Percentiles rank a stretch among this genome's conserved stretches.
Evolutionary conservation across 2,329 filamentous ascomycete species (phyloP).

Genomic region (Akanthomyces lecanii): DNA sequence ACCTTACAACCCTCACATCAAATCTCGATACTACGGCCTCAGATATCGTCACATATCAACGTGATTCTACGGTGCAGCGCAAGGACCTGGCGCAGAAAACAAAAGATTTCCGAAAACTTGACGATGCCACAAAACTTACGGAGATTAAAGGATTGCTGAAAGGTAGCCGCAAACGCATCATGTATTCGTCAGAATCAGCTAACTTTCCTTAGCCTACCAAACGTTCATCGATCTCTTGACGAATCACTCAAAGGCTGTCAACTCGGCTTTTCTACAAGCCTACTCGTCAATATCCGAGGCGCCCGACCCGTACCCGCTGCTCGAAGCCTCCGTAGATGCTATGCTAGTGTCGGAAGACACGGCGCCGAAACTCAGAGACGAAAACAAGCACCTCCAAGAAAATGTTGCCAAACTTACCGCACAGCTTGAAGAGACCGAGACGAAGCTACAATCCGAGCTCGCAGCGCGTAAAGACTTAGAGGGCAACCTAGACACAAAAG

Average conservation of each 20-base stretch:
- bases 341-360: conserved; percentile 90
- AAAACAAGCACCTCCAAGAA: conserved; percentile 82
- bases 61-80: conserved; percentile 90
- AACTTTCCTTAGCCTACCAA: conserved; percentile 69
- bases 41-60: conserved; percentile 87
- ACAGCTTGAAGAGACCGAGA: conserved; percentile 80
- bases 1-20: conserved; percentile 77
- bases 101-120: conserved; percentile 92
- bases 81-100: conserved; percentile 99
- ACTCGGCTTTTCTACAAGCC: conserved; percentile 85
- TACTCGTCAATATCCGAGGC: conserved; percentile 94
- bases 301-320: conserved; percentile 90
- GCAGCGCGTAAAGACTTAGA: conserved; percentile 70
- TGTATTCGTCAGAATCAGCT: conserved; percentile 13
- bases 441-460: conserved; percentile 73
- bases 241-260: conserved; percentile 91
- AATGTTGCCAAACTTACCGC: conserved; percentile 69
- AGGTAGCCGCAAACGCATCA: conserved; percentile 43
- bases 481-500: conserved; percentile 68
- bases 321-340: conserved; percentile 94
- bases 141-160: conserved; percentile 90
- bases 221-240: conserved; percentile 94
- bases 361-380: conserved; percentile 79
- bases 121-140: conserved; percentile 77
- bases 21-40: conserved; percentile 90